A percentile compares a stretch with the other conserved stretches of the same genome.
These are phyloP conservation scores for Skeletonema costatum DNA, from an alignment of 108 stramenopile species.

Conservation along the genomic window DNA sequence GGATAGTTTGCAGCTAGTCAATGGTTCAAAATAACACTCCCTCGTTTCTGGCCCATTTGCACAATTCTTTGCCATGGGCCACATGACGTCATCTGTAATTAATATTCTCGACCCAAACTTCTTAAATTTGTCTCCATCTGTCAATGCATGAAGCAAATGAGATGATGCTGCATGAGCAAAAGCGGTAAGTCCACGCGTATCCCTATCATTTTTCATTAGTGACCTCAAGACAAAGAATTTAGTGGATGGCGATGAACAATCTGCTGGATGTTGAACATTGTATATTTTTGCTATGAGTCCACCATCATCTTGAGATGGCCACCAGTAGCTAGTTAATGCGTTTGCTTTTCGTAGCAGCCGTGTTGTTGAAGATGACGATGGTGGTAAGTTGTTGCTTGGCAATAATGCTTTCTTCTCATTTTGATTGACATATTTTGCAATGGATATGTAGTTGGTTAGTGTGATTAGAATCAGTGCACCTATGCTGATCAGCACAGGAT, in stretches of 20 bases:
- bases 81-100: constrained; percentile 28
- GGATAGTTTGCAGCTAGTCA: constrained; percentile 17
- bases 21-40: constrained; percentile 45
- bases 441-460: background rate
- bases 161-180: constrained; percentile 31
- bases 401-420: background rate
- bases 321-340: constrained; percentile 18
- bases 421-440: background rate
- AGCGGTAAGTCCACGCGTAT: constrained; percentile 38
- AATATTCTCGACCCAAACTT: constrained; percentile 17
- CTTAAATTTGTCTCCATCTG: constrained; percentile 30
- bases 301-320: constrained; percentile 20
- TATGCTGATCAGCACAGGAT: background rate
- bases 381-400: background rate
- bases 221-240: constrained; percentile 42
- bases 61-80: constrained; percentile 48
- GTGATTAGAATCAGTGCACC: background rate
- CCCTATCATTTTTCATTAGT: constrained; percentile 1
- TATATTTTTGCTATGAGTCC: constrained; percentile 23
- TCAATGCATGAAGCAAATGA: constrained; percentile 43
- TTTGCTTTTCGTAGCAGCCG: background rate
- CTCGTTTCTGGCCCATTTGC: constrained; percentile 31
- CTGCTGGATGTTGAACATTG: constrained; percentile 17
- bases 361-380: background rate
- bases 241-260: constrained; percentile 24